These are phyloP conservation scores for Penicillium lagena DNA, from an alignment of 495 filamentous ascomycete species.

Conservation along the genomic window DNA sequence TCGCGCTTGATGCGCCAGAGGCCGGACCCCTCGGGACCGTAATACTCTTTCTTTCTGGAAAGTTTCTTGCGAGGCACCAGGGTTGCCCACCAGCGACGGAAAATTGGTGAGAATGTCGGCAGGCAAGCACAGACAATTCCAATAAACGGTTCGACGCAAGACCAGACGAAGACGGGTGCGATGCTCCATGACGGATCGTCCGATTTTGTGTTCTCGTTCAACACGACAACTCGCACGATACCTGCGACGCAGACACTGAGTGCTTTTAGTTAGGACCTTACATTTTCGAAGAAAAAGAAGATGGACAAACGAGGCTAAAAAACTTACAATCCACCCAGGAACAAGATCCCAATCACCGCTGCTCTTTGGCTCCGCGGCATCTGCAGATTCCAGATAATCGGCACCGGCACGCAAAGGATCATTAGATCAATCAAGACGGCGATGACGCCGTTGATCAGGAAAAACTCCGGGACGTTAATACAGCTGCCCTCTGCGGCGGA, in stretches of 20 bases:
- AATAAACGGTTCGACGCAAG: slow-evolving; percentile 35
- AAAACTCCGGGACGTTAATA: slow-evolving; percentile 7
- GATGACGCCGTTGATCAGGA: slow-evolving; percentile 6
- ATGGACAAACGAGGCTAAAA: too few species aligned
- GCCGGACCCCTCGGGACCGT: background rate
- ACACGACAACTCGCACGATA: slow-evolving; percentile 11
- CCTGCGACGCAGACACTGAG: slow-evolving; percentile 16
- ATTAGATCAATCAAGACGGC: slow-evolving; percentile 31
- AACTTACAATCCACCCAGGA: slow-evolving; percentile 32
- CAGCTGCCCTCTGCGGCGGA: background rate
- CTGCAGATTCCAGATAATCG: slow-evolving; percentile 27
- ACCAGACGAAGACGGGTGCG: slow-evolving; percentile 35
- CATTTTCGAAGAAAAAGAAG: background rate
- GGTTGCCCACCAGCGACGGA: slow-evolving; percentile 10
- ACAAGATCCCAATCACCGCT: slow-evolving; percentile 29
- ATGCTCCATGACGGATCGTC: slow-evolving; percentile 22
- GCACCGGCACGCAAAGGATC: slow-evolving; percentile 33
- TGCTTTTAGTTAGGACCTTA: background rate
- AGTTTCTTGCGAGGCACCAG: background rate
- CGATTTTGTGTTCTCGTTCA: slow-evolving; percentile 3
- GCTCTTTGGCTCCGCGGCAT: slow-evolving; percentile 26
- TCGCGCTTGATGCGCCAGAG: background rate
- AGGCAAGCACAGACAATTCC: slow-evolving; percentile 39
- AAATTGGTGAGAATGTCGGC: slow-evolving; percentile 18
- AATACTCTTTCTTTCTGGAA: background rate